Evolutionary conservation across 371 early-diverging fungal species (phyloP).

Genomic region (Rhizopus sp.): DNA sequence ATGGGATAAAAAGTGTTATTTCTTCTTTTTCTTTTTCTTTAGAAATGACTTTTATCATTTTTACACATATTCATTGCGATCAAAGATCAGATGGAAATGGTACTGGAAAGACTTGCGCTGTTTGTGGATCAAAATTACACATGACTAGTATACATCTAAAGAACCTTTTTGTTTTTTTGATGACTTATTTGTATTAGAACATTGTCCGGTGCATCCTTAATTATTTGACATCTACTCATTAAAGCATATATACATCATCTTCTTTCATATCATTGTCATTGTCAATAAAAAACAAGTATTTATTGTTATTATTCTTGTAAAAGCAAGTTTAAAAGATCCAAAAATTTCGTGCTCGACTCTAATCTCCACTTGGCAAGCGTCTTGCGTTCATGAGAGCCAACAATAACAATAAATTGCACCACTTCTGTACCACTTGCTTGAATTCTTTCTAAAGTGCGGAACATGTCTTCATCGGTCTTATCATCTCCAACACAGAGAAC

Average conservation of each 20-base stretch:
- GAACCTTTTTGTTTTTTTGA: too few species aligned
- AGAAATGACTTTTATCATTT: not conserved
- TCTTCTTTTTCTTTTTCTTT: slow-evolving; percentile 1
- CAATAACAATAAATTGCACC: slow-evolving; percentile 59
- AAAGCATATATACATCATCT: not conserved
- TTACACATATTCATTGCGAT: not conserved
- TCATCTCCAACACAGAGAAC: slow-evolving; percentile 91
- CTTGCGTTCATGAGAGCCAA: slow-evolving; percentile 51
- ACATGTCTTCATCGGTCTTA: slow-evolving; percentile 95
- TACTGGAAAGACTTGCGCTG: slow-evolving; percentile 24
- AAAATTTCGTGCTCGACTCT: not conserved
- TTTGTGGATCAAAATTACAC: slow-evolving; percentile 38
- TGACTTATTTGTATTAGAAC: slow-evolving; percentile 17
- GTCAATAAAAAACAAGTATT: not conserved
- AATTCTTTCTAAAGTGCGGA: slow-evolving; percentile 50
- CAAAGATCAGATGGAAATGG: slow-evolving; percentile 4
- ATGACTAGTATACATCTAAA: slow-evolving; percentile 30
- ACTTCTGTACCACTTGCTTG: slow-evolving; percentile 2
- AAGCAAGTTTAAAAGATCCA: not conserved
- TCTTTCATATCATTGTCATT: too few species aligned
- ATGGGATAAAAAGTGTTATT: not conserved
- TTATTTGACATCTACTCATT: not conserved
- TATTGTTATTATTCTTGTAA: slow-evolving; percentile 6
- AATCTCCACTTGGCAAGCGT: not conserved
- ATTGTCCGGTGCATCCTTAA: slow-evolving; percentile 41